These are phyloP conservation scores for Iris macrosiphon DNA, from an alignment of 106 monocot genomes.

Conservation along the genomic window DNA sequence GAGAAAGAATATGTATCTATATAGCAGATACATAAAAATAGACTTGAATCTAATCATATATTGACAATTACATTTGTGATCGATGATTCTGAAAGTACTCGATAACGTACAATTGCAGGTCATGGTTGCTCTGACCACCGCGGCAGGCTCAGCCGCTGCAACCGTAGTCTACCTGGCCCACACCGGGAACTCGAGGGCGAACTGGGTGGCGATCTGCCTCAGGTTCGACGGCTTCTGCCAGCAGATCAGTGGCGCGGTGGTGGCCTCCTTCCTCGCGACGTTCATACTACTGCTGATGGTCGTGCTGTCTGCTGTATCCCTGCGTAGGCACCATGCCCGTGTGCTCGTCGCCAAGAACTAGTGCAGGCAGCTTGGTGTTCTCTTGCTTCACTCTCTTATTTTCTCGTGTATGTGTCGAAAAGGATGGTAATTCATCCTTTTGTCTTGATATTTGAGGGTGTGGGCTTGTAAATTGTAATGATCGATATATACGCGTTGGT, in stretches of 20 bases:
- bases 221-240: slow-evolving; percentile 66
- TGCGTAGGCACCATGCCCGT: slow-evolving; percentile 37
- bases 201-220: slow-evolving; percentile 70
- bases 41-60: too few relatives aligned
- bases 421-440: too few relatives aligned
- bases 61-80: too few relatives aligned
- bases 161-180: slow-evolving; percentile 66
- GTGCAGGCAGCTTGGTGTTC: neutral
- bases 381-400: neutral
- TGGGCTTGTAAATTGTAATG: too few relatives aligned
- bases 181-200: slow-evolving; percentile 43
- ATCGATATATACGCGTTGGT: too few relatives aligned
- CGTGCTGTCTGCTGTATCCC: slow-evolving; percentile 34
- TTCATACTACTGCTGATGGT: slow-evolving; percentile 44
- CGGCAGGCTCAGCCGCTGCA: slow-evolving; percentile 47
- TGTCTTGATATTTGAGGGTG: too few relatives aligned
- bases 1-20: too few relatives aligned
- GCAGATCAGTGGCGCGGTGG: slow-evolving; percentile 50
- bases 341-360: too few relatives aligned
- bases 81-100: too few relatives aligned
- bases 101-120: too few relatives aligned
- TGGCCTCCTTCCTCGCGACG: slow-evolving; percentile 42
- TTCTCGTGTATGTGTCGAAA: too few relatives aligned
- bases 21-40: too few relatives aligned
- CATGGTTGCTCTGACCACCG: slow-evolving; percentile 39